A percentile compares a stretch with the other conserved stretches of the same genome.
phyloP scores from a whole-genome alignment of 2,329 filamentous ascomycete species.

The Hawksworthiomyces lignivorus region DNA sequence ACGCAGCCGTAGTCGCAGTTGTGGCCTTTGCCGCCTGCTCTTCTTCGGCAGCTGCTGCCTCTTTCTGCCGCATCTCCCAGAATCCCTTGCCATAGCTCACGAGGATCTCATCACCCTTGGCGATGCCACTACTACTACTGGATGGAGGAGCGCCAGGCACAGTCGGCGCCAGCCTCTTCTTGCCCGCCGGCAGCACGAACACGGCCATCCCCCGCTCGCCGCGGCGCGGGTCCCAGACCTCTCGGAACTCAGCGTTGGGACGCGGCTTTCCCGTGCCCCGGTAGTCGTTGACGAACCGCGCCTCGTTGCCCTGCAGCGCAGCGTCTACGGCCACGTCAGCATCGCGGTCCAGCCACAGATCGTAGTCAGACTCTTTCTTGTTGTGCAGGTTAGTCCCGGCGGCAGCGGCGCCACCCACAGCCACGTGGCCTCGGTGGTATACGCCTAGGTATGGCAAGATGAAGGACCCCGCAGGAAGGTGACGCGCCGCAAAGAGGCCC shows the following conservation, averaged over 20 bases:
- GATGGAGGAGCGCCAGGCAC: neutral
- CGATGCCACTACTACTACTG: conserved; percentile 27
- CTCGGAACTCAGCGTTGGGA: conserved; percentile 52
- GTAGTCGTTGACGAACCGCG: conserved; percentile 60
- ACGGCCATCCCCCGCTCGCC: conserved; percentile 50
- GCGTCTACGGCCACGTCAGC: conserved; percentile 54
- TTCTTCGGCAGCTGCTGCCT: conserved; percentile 14
- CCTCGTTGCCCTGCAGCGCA: conserved; percentile 51
- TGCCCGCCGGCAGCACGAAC: conserved; percentile 42
- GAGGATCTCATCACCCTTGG: conserved; percentile 55
- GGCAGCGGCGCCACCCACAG: conserved; percentile 21
- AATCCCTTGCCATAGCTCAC: conserved; percentile 64
- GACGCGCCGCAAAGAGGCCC: conserved; percentile 51
- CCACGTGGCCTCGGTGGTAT: conserved; percentile 37
- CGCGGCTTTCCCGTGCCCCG: conserved; percentile 41
- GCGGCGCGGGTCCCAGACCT: conserved; percentile 46
- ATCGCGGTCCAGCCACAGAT: conserved; percentile 54
- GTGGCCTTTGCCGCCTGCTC: neutral
- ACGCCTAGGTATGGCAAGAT: conserved; percentile 56
- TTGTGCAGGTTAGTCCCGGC: conserved; percentile 24
- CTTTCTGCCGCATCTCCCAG: conserved; percentile 44
- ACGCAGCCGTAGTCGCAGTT: neutral
- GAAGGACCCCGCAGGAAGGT: conserved; percentile 46
- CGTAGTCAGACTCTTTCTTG: conserved; percentile 50
- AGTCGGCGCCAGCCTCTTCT: conserved; percentile 15